Evolutionary conservation across 2,329 filamentous ascomycete species (phyloP).

Genomic region (Alternaria gaisen): DNA sequence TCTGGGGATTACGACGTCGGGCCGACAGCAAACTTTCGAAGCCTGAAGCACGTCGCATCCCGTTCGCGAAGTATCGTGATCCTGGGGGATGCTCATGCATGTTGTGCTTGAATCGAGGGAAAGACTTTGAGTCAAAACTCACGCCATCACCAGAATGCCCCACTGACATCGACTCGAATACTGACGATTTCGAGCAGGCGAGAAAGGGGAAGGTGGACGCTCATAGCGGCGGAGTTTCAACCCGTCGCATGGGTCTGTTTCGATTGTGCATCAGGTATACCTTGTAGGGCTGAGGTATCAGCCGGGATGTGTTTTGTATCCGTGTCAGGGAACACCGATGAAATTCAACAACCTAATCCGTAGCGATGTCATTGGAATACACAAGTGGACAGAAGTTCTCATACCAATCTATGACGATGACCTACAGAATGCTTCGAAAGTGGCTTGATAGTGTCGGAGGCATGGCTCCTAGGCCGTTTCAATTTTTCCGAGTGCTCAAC

Average conservation of each 20-base stretch:
- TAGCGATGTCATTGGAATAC: neutral
- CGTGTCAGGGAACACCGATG: slow-evolving; percentile 1
- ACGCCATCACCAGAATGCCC: neutral
- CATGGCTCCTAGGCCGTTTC: slow-evolving; percentile 5
- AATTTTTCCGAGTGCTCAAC: slow-evolving; percentile 2
- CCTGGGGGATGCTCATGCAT: neutral
- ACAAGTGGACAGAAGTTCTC: neutral
- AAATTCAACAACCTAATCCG: neutral
- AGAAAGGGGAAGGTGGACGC: neutral
- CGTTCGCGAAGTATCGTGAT: slow-evolving; percentile 2
- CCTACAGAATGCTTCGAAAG: slow-evolving; percentile 8
- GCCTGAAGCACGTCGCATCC: neutral
- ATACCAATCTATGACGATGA: neutral
- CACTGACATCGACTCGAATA: slow-evolving; percentile 4
- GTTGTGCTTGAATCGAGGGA: slow-evolving; percentile 3
- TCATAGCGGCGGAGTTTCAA: neutral
- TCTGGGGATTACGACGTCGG: neutral
- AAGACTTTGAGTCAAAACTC: slow-evolving; percentile 1
- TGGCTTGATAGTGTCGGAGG: slow-evolving; percentile 11
- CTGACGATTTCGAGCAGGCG: neutral
- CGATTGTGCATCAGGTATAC: slow-evolving; percentile 9
- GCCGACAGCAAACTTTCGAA: slow-evolving; percentile 1
- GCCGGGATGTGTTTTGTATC: neutral
- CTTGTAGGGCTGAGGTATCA: slow-evolving; percentile 10
- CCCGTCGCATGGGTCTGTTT: slow-evolving; percentile 8